Evolutionary conservation across 139 green algal species (phyloP).

Genomic region (Picochlorum sp.): DNA sequence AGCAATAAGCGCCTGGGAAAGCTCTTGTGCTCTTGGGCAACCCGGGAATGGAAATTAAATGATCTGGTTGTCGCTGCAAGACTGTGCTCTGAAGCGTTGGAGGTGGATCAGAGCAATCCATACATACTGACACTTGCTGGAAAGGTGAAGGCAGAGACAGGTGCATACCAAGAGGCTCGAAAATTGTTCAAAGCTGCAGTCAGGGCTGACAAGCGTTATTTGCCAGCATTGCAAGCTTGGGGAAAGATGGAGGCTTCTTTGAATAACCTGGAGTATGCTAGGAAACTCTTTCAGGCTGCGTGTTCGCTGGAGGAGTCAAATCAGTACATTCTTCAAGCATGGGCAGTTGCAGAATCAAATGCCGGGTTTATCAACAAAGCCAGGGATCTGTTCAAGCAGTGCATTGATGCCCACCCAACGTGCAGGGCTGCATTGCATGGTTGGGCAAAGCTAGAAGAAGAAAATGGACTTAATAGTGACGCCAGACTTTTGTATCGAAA

Average conservation of each 20-base stretch:
- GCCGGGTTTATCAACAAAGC: slow-evolving; percentile 9
- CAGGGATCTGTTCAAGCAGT: slow-evolving; percentile 22
- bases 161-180: slow-evolving; percentile 18
- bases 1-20: slow-evolving; percentile 21
- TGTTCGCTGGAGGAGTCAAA: slow-evolving; percentile 41
- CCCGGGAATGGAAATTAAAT: slow-evolving; percentile 26
- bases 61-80: slow-evolving; percentile 8
- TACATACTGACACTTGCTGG: slow-evolving; percentile 27
- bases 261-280: slow-evolving; percentile 31
- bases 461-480: slow-evolving; percentile 17
- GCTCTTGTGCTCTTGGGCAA: slow-evolving; percentile 43
- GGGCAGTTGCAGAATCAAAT: slow-evolving; percentile 35
- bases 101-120: slow-evolving; percentile 37
- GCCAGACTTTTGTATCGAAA: slow-evolving; percentile 32
- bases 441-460: slow-evolving; percentile 37
- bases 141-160: slow-evolving; percentile 15
- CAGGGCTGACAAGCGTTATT: background rate
- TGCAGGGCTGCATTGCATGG: slow-evolving; percentile 27
- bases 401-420: slow-evolving; percentile 15
- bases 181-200: slow-evolving; percentile 20
- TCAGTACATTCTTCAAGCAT: slow-evolving; percentile 46
- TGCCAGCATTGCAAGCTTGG: slow-evolving; percentile 45
- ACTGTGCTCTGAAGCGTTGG: slow-evolving; percentile 20
- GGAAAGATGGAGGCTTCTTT: slow-evolving; percentile 33
- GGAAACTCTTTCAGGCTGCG: slow-evolving; percentile 39